Evolutionary conservation across 805 yeast species (phyloP), one percentile per base, ranked within the genome.

Genomic region (Candida xyloterini): DNA sequence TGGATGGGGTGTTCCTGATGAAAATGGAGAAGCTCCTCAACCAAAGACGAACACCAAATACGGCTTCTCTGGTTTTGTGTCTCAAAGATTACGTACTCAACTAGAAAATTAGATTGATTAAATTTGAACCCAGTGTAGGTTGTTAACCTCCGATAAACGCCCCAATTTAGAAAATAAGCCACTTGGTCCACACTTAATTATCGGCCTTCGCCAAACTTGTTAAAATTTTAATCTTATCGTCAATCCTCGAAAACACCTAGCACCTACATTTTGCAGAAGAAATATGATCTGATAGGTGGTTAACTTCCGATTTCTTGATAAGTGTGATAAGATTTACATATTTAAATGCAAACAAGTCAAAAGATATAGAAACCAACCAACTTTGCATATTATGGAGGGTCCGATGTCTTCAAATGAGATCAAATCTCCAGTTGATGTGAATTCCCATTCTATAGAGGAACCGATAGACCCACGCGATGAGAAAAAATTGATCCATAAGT

Each of bases 1-100:
- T 30, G 95, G 89, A 0, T 85, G 70, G 59, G 95, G 95, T 27
- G 44, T 31, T 7, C 47, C 44, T 10, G 50, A 33, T 8, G 40
- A 52, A 57, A 63, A 23, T 13, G 39, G 16, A 4, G 30, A 22
- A 24, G 8, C 6, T 15, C 10, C 35, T 10, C 23, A 14, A 22
- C 33, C 32, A 13, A 29, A n/a, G 16, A 24, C 24, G 33, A 10
- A 35, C 30, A 13, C 33, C 37, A 44, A 40, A 21, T 38, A 38
- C 38, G 42, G 45, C 20, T 63, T 55, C 29, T 44, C 57, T 10
- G 67, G 67, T 5, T 59, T 64, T 4, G 46, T 63, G 1, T 39
- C 53, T 2, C 33, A 30, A 10, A 52, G 67, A 35, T 45, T 41
- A 22, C 57, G 59, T 21, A 46, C 44, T 11, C 67, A 63, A 40